phyloP scores from a whole-genome alignment of 345 rosid genomes.

The Pistacia integerrima region DNA sequence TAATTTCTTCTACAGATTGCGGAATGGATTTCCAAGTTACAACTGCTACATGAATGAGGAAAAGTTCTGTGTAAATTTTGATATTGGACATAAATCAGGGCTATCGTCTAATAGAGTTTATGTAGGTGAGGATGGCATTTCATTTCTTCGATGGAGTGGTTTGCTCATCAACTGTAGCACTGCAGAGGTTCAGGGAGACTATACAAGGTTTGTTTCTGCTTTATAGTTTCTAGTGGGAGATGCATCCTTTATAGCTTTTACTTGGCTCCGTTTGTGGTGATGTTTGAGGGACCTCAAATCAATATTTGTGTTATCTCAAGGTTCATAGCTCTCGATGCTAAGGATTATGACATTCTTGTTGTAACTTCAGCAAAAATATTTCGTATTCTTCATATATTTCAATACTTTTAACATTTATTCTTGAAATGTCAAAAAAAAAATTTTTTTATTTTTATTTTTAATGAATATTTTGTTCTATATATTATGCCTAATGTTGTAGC shows the following conservation, averaged over 20 bases:
- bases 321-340: neutral
- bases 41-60: conserved; percentile 74
- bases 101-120: conserved; percentile 42
- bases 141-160: conserved; percentile 82
- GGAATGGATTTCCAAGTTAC: conserved; percentile 64
- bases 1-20: conserved; percentile 49
- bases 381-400: neutral
- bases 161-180: conserved; percentile 65
- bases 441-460: neutral
- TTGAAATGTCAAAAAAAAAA: neutral
- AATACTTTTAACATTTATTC: neutral
- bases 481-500: neutral
- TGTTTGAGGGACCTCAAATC: neutral
- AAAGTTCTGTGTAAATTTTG: conserved; percentile 61
- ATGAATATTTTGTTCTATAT: neutral
- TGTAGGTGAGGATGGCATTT: conserved; percentile 49
- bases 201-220: conserved; percentile 50
- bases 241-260: conserved; percentile 1
- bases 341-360: neutral
- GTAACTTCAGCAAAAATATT: neutral
- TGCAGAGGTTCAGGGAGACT: conserved; percentile 75
- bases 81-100: conserved; percentile 32
- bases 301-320: neutral
- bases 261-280: neutral
- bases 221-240: neutral